Percentiles rank a stretch among this genome's conserved stretches.
These are phyloP conservation scores for Pythium chondricola DNA, from an alignment of 352 stramenopile species.

Conservation along the genomic window DNA sequence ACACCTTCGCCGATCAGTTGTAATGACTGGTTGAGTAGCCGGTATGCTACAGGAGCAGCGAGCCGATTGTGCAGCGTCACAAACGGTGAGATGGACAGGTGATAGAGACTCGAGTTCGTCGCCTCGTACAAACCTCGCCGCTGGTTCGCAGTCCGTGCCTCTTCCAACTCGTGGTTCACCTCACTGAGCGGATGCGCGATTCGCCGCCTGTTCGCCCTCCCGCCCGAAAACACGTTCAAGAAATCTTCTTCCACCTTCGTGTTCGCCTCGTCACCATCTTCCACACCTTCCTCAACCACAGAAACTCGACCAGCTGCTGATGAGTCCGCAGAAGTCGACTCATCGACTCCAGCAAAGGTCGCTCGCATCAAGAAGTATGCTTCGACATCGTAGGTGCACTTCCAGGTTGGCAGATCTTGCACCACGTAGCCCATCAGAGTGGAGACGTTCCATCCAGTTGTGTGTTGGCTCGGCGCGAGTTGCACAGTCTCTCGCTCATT, in stretches of 20 bases:
- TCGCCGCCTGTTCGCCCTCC: constrained; percentile 30
- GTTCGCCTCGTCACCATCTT: constrained; percentile 50
- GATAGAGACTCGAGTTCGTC: constrained; percentile 81
- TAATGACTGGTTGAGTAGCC: constrained; percentile 72
- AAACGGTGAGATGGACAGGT: constrained; percentile 78
- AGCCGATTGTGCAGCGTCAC: constrained; percentile 82
- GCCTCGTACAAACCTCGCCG: constrained; percentile 74
- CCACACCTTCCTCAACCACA: constrained; percentile 16
- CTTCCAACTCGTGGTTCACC: constrained; percentile 76
- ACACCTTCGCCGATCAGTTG: constrained; percentile 84
- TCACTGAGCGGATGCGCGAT: constrained; percentile 56
- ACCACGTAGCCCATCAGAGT: constrained; percentile 76
- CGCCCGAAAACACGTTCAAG: constrained; percentile 61
- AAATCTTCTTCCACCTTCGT: constrained; percentile 80
- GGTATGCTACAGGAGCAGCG: constrained; percentile 77
- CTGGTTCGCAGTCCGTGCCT: constrained; percentile 67
- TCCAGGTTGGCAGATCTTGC: constrained; percentile 79
- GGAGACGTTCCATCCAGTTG: too few relatives aligned
- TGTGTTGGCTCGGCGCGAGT: constrained; percentile 23
- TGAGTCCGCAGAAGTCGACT: constrained; percentile 20
- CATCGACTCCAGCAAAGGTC: constrained; percentile 64
- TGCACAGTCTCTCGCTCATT: too few relatives aligned
- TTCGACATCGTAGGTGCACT: constrained; percentile 86
- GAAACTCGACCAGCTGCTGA: constrained; percentile 18
- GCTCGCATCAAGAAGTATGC: constrained; percentile 84